Evolutionary conservation across 768 basidiomycete species (phyloP), one percentile per base, ranked within the genome.

Genomic region (Russula dissimulans): DNA sequence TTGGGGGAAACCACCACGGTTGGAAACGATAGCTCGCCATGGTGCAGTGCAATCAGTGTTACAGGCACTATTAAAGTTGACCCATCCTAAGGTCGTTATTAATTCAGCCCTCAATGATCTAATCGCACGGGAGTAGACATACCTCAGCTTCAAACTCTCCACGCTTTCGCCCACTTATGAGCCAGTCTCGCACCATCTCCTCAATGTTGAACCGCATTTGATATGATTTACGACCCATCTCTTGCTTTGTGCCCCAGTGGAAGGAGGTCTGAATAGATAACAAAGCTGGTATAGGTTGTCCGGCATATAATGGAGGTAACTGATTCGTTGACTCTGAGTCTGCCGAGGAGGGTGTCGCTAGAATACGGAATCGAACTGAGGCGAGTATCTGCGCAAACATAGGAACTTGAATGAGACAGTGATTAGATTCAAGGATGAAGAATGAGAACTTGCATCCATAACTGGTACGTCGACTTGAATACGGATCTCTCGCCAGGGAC

Each of bases 381-480:
- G 86, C 85, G 43, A 86, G 76, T 52, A 91, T 84, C 89, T 91
- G 59, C 38, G 43, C 9, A 6, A 18, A 52, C 22, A 36, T 29
- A 46, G 38, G 22, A 39, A 59, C 18, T 18, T 44, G 49, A 15
- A 42, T 41, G 14, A 66, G 59, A 57, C 59, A 48, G 29, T 63
- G 44, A 58, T 57, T 43, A 15, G 17, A 41, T 44, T 42, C 54
- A 41, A 39, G 10, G 2, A 26, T 44, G 12, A 42, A 26, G 38
- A 36, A 46, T 7, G 15, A 48, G 7, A 42, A 73, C 87, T 73
- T 59, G 91, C 93, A 68, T 85, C 83, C 79, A 91, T 86, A 59
- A 74, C 69, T 0, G 93, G 93, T 34, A 95, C 79, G 67, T 95
- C 93, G 5, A 95, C 87, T 29, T 91, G 91, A 49, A 95, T 90